Evolutionary conservation across 257 asterid genomes (phyloP), one percentile per base, ranked within the genome.

Genomic region (Forsythia viridissima): DNA sequence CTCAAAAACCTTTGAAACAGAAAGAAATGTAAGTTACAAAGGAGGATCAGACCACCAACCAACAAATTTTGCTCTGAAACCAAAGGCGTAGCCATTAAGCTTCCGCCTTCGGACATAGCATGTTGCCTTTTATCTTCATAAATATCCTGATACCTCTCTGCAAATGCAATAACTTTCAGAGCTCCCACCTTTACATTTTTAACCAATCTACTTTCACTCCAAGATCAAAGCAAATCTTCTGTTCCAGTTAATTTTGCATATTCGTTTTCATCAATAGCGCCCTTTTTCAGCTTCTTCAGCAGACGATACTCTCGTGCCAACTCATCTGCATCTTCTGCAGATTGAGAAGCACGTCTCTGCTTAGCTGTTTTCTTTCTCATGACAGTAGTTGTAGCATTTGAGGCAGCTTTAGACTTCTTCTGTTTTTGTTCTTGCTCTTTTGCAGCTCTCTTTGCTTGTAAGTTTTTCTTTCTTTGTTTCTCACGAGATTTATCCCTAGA

Each of bases 401-500:
- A 15, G 13, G 68, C 75, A 59, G 82, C 79, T 86, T 86, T 92
- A 37, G 74, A 79, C 81, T 88, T 86, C 81, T 83, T 80, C 71
- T 61, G 63, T 71, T 89, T 89, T 41, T 79, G 75, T 80, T 83
- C 73, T 78, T 61, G 79, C 80, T 86, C 88, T 76, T 89, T 89
- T 24, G 92, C 91, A 21, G 87, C 95, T 74, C 85, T 87, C 74
- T 81, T 96, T 3, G 74, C 89, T 85, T 63, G 85, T 72, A 92
- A 80, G 80, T 91, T 93, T 77, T 92, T 92, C 93, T 88, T 96
- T 79, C 99, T 86, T 79, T 96, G 98, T 81, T 91, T 96, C 81
- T 93, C 96, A 42, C 95, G 88, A 38, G 93, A 89, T 72, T 93
- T 93, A 79, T 96, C 98, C 91, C 99, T 93, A 89, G 72, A 82